Conservation (phyloP, 1,284 basidiomycete species). For the Trametes polyzona region DNA sequence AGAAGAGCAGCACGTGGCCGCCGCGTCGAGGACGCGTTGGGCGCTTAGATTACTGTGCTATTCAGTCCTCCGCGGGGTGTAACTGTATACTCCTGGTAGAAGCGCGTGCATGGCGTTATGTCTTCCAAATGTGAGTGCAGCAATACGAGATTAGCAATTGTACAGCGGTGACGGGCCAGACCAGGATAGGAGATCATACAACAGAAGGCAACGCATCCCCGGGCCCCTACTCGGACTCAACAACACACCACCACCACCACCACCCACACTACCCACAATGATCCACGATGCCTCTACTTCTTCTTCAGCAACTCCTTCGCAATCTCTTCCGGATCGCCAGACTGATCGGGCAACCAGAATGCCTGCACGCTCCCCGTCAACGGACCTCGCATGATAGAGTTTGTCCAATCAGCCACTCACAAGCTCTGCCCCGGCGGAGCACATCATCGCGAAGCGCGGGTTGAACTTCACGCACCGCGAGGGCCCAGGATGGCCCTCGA, state of each 20-base stretch:
- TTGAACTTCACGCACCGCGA: constrained; percentile 88
- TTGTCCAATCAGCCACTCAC: constrained; percentile 50
- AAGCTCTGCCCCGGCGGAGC: constrained; percentile 82
- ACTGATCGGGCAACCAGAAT: constrained; percentile 80
- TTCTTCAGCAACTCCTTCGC: constrained; percentile 54
- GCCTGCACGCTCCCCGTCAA: constrained; percentile 50
- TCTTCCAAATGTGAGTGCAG: too few species aligned
- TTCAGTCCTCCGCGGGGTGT: too few species aligned
- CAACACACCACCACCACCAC: not conserved
- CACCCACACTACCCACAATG: constrained; percentile 10
- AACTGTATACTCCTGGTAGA: too few species aligned
- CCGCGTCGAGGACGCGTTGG: constrained; percentile 14
- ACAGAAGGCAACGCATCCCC: constrained; percentile 7
- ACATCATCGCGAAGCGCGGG: constrained; percentile 88
- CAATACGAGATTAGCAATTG: not conserved
- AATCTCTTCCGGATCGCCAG: constrained; percentile 51
- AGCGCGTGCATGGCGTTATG: too few species aligned
- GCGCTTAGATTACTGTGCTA: not conserved
- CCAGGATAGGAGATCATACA: constrained; percentile 2
- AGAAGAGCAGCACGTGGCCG: constrained; percentile 19
- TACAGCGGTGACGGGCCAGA: not conserved
- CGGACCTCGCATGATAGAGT: not conserved
- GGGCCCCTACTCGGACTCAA: too few species aligned
- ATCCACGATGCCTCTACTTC: constrained; percentile 15
- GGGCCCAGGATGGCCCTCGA: constrained; percentile 83